Evolutionary conservation across 1,139 yeast genomes (phyloP), one percentile per base, ranked within the genome.

Genomic region (Saccharomyces hybrid): DNA sequence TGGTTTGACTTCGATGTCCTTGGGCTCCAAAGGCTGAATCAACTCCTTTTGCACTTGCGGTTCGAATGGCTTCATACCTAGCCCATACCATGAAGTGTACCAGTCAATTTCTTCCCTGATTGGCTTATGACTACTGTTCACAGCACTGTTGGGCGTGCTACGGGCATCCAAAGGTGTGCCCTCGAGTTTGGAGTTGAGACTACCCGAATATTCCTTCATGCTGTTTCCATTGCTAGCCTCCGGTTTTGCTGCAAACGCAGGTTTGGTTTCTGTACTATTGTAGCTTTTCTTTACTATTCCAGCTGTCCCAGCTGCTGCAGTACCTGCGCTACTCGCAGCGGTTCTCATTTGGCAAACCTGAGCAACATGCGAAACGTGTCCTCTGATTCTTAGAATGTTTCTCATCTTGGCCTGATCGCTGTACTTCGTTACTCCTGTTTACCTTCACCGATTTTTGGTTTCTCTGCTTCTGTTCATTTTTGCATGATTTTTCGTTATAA

Each of bases 1-100:
- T 0, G 99, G 98, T 59, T 93, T 93, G 60, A 93, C 86, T 69
- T 93, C 99, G 53, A 93, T 83, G 62, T 93, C 98, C 31, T 77
- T 78, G 5, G 80, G 77, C 1, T 77, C 77, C 23, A 93, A 66
- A 0, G 85, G 81, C 1, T 85, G 80, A 51, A 83, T 69, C 16
- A 93, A 73, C 7, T 81, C 75, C 29, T 80, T 80, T 52, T 82
- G 83, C 0, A 83, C 77, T 51, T 82, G 82, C 14, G 73, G 74
- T 3, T 84, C 71, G 64, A 93, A 93, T 0, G 96, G 85, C 29
- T 78, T 80, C 1, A 82, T 74, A 1, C 96, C 97, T 31, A 93
- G 73, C 0, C 99, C 99, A 64, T 80, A 84, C 71, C 83, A 88
- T 1, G 95, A 85, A 47, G 79, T 83, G 4, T 88, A 78, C 95